Evolutionary conservation across 2,329 filamentous ascomycete species (phyloP).

Genomic region (Alternaria consortialis): DNA sequence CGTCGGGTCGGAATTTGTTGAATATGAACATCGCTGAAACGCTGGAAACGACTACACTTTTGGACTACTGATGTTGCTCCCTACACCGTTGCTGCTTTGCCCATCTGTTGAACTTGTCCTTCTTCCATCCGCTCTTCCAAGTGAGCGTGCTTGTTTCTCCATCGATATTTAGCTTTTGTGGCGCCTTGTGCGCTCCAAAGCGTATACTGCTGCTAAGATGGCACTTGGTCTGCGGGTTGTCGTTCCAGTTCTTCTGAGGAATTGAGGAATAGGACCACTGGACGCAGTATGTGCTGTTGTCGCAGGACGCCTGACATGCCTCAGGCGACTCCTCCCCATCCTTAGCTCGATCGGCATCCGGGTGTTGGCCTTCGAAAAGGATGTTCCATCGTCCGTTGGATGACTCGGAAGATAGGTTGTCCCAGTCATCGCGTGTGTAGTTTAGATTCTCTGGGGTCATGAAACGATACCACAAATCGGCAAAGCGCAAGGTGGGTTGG

Average conservation of each 20-base stretch:
- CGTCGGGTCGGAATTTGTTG: neutral
- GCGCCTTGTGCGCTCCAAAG: slow-evolving; percentile 29
- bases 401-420: slow-evolving; percentile 43
- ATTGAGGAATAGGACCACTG: slow-evolving; percentile 47
- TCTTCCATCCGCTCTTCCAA: slow-evolving; percentile 47
- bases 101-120: slow-evolving; percentile 39
- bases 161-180: slow-evolving; percentile 22
- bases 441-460: slow-evolving; percentile 38
- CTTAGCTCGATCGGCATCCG: slow-evolving; percentile 25
- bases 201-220: slow-evolving; percentile 46
- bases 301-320: slow-evolving; percentile 42
- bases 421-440: slow-evolving; percentile 41
- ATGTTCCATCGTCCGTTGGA: slow-evolving; percentile 46
- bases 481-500: slow-evolving; percentile 34
- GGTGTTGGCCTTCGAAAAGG: slow-evolving; percentile 33
- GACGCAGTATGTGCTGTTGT: slow-evolving; percentile 39
- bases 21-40: slow-evolving; percentile 10
- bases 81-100: slow-evolving; percentile 42
- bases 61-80: slow-evolving; percentile 13
- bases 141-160: slow-evolving; percentile 18
- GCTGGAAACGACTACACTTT: slow-evolving; percentile 4
- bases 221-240: slow-evolving; percentile 45
- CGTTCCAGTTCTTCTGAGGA: slow-evolving; percentile 38
- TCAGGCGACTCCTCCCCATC: slow-evolving; percentile 38
- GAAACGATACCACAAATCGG: slow-evolving; percentile 42